Evolutionary conservation across 78 protist genomes (phyloP).

Genomic region (Monosiga brevicollis): DNA sequence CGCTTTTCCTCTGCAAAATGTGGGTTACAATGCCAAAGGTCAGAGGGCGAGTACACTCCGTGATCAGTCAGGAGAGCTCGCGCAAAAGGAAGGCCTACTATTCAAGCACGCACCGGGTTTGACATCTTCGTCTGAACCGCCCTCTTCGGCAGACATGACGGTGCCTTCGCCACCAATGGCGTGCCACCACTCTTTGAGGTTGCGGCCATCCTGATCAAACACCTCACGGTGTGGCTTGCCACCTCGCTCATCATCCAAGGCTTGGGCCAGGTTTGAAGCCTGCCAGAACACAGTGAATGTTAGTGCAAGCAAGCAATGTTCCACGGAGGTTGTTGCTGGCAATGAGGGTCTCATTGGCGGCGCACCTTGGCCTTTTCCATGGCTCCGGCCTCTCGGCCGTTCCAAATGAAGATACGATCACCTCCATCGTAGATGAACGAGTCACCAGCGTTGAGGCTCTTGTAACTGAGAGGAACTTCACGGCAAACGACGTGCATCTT

Average conservation of each 20-base stretch:
- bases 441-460: constrained; percentile 36
- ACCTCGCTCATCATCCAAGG: constrained; percentile 1
- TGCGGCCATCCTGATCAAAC: neutral
- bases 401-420: neutral
- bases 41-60: too few species aligned
- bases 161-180: neutral
- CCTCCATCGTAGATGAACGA: constrained; percentile 38
- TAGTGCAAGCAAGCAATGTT: too few species aligned
- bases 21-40: too few species aligned
- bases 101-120: neutral
- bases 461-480: neutral
- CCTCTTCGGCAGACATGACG: constrained; percentile 12
- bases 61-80: too few species aligned
- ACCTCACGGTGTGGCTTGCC: constrained; percentile 1
- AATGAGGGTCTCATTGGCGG: too few species aligned
- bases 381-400: neutral
- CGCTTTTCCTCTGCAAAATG: neutral
- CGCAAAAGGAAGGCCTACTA: neutral
- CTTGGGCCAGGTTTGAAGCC: neutral
- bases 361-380: neutral
- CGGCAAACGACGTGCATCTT: neutral
- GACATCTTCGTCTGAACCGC: neutral
- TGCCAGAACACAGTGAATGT: too few species aligned
- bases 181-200: neutral
- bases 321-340: too few species aligned